phyloP scores from a whole-genome alignment of 805 yeast genomes.

The Saturnispora halmiae region DNA sequence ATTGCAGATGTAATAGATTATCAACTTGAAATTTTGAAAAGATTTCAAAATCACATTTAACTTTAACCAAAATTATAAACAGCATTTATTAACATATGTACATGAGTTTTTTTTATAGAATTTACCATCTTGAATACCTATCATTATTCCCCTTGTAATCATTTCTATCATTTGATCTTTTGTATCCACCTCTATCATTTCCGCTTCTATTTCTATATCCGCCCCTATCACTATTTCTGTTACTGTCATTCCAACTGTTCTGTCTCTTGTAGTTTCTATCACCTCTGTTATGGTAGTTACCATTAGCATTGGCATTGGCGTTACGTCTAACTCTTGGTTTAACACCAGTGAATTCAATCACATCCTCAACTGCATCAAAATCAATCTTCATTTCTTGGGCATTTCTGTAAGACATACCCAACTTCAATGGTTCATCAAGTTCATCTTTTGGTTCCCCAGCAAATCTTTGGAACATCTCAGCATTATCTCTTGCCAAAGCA shows the following conservation, averaged over 20 bases:
- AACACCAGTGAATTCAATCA: conserved; percentile 27
- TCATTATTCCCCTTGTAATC: conserved; percentile 1
- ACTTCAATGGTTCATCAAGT: conserved; percentile 8
- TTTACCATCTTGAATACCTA: conserved; percentile 12
- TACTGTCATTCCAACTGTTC: conserved; percentile 8
- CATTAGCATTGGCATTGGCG: background rate
- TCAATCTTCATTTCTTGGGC: conserved; percentile 25
- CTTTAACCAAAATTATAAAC: background rate
- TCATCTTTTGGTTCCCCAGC: conserved; percentile 14
- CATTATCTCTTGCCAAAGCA: conserved; percentile 28
- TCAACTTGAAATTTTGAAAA: background rate
- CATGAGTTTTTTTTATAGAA: background rate
- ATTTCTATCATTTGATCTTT: conserved; percentile 10
- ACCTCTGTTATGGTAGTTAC: conserved; percentile 2
- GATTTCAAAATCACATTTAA: background rate
- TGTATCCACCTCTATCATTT: conserved; percentile 7
- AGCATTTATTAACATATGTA: too few relatives aligned
- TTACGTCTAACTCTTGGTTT: conserved; percentile 15
- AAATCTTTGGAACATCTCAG: conserved; percentile 25
- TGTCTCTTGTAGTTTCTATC: conserved; percentile 6
- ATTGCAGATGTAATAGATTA: conserved; percentile 1
- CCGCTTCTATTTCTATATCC: conserved; percentile 12
- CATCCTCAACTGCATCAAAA: conserved; percentile 20
- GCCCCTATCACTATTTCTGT: conserved; percentile 17
- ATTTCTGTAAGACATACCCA: conserved; percentile 12